Percentiles rank a stretch among this genome's conserved stretches.
Evolutionary conservation across 768 basidiomycete species (phyloP).

Genomic region (Cantharellus cinnabarinus): DNA sequence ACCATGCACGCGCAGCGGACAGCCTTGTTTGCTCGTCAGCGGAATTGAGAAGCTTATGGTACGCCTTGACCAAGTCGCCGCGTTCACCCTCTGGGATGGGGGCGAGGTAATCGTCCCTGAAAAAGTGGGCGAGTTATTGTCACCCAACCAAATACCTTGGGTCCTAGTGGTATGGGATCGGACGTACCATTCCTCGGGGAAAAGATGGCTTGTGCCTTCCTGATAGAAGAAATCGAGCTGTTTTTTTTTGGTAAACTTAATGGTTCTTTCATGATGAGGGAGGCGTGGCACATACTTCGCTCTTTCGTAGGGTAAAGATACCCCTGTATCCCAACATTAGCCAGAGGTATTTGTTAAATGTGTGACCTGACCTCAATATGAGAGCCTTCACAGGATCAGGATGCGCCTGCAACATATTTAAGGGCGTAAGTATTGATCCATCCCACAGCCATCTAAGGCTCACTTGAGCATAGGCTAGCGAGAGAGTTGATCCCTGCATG

Average conservation of each 20-base stretch:
- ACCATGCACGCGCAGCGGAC: conserved; percentile 65
- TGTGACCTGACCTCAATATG: conserved; percentile 26
- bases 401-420: conserved; percentile 30
- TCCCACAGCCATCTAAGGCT: background rate
- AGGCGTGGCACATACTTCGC: conserved; percentile 19
- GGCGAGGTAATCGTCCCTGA: conserved; percentile 64
- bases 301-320: conserved; percentile 72
- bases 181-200: conserved; percentile 70
- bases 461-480: conserved; percentile 65
- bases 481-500: conserved; percentile 57
- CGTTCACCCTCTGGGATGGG: conserved; percentile 66
- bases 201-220: conserved; percentile 58
- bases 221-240: conserved; percentile 91
- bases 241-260: background rate
- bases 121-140: background rate
- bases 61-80: conserved; percentile 64
- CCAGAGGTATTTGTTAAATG: background rate
- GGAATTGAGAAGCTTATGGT: conserved; percentile 60
- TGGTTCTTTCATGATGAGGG: background rate
- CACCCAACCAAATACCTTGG: background rate
- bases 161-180: background rate
- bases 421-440: background rate
- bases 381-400: conserved; percentile 64
- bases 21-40: conserved; percentile 43
- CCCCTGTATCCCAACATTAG: conserved; percentile 20